Conservation (phyloP, 305 asterid genomes). For the Fraxinus sp. region DNA sequence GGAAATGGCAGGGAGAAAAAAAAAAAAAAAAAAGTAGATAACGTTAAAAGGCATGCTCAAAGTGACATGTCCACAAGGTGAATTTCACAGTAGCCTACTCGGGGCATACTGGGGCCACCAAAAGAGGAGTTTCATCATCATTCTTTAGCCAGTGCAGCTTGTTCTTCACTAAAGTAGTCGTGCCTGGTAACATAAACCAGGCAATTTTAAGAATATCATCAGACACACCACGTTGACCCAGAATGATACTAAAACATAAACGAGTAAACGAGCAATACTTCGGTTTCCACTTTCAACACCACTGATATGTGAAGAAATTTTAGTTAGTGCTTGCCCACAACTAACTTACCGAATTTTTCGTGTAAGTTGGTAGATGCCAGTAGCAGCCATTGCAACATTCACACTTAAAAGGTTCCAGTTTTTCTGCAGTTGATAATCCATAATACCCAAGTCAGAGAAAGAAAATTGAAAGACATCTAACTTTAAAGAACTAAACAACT, state of each 20-base stretch:
- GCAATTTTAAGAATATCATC: neutral
- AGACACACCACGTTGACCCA: neutral
- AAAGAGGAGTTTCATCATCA: conserved; percentile 25
- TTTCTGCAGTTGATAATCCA: conserved; percentile 48
- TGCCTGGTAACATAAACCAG: conserved; percentile 35
- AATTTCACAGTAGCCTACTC: neutral
- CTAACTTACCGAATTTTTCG: conserved; percentile 58
- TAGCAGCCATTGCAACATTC: conserved; percentile 73
- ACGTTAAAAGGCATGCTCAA: conserved; percentile 22
- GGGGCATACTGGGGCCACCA: neutral
- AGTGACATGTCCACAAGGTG: neutral
- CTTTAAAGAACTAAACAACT: neutral
- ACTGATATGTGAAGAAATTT: neutral
- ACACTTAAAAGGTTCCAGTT: conserved; percentile 84
- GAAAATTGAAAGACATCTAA: neutral
- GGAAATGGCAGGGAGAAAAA: neutral
- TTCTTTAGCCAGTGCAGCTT: conserved; percentile 49
- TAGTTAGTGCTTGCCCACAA: neutral
- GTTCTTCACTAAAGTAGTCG: conserved; percentile 44
- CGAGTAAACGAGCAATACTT: neutral
- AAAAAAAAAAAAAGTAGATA: neutral
- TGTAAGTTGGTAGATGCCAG: conserved; percentile 74
- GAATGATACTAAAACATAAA: neutral
- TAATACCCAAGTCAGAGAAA: neutral
- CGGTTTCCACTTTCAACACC: neutral